Base-by-base conservation (phyloP, 108 stramenopile genomes). In the Cylindrotheca fusiformis region DNA sequence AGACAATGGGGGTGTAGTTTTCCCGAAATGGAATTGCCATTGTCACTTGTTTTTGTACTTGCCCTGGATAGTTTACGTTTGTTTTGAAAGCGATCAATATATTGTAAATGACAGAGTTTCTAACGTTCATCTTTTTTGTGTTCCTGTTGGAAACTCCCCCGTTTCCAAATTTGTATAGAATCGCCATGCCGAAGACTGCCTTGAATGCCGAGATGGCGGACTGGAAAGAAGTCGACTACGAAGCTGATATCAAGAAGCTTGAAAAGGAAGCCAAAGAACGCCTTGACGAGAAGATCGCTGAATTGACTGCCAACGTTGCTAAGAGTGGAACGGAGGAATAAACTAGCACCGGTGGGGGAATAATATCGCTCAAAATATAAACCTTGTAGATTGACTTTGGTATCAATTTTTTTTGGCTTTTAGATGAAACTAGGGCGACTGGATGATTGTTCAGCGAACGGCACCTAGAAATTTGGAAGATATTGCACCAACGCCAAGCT, bases 201-300 rank as follows among this genome's bases (percentile, higher is more conserved):
- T 45, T 77, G 46, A 61, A 46, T 3, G 75, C 75, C 31, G 80
- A 76, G 67, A 65, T 63, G 71, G 63, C 58, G 49, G 71, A 65
- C 29, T 82, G 81, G 78, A 80, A 85, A 52, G 81, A 83, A 20
- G 75, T 25, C 26, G 81, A 92, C 57, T 88, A 77, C 56, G 90
- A 85, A 52, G 70, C 63, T 18, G 74, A 88, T 48, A 64, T 92
- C 71, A 72, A 66, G 29, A 87, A 87, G 58, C 71, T 92, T 23
- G 67, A 88, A 59, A 84, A 81, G 68, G 90, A 92, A 65, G 87
- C 85, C 52, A 85, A 88, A 61, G 79, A 85, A 19, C 83, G 90
- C 32, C 58, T 92, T 30, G 90, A 91, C 32, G 81, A 69, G 24
- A 91, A 91, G 76, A 80, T 88, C 59, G 72, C 69, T 20, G 86